Evolutionary conservation across 31 red algal species (phyloP).

Genomic region (Endocladia muricata): DNA sequence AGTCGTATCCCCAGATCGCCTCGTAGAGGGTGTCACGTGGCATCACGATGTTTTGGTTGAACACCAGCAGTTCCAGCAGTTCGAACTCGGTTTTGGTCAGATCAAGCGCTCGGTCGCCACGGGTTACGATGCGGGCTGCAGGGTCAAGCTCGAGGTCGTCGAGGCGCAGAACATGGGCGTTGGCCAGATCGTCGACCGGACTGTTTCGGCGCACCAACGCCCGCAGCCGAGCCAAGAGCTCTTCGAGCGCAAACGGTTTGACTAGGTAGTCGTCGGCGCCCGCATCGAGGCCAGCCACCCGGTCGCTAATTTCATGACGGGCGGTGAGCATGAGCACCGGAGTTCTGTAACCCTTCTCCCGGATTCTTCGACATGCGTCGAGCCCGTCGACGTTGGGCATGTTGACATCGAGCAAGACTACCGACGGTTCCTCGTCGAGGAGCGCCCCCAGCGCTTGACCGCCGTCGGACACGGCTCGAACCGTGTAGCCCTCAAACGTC

Average conservation of each 20-base stretch:
- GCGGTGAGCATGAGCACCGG: constrained; percentile 25
- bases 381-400: constrained; percentile 3
- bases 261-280: constrained; percentile 21
- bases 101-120: background rate
- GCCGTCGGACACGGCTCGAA: background rate
- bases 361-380: background rate
- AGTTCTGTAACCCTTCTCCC: background rate
- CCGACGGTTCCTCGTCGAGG: background rate
- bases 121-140: background rate
- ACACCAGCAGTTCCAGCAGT: background rate
- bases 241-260: constrained; percentile 13
- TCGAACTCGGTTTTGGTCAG: constrained; percentile 6
- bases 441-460: background rate
- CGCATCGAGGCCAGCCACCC: constrained; percentile 1
- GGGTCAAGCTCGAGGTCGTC: constrained; percentile 2
- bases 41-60: background rate
- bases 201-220: constrained; percentile 1
- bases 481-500: background rate
- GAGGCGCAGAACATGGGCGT: background rate
- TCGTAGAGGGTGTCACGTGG: background rate
- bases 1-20: background rate
- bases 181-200: background rate
- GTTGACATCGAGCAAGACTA: constrained; percentile 10
- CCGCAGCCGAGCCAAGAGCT: constrained; percentile 3
- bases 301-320: background rate